Percentiles rank a stretch among this genome's conserved stretches.
These are phyloP conservation scores for Globisporangium spiculum DNA, from an alignment of 352 stramenopile genomes.

Conservation along the genomic window DNA sequence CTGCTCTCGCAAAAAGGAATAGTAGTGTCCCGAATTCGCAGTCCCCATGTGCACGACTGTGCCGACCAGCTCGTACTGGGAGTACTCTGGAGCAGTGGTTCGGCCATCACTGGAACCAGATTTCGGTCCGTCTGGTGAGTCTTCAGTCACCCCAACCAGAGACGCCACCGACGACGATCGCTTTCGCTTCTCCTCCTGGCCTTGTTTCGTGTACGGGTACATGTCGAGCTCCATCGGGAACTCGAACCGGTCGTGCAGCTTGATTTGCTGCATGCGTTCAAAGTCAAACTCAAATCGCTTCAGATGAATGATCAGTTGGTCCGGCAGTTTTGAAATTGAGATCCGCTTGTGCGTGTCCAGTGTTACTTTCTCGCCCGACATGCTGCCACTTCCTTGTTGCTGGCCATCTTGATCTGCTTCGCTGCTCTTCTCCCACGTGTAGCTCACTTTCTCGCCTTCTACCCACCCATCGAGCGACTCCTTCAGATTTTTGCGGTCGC, in stretches of 20 bases:
- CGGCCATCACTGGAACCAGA: conserved; percentile 27
- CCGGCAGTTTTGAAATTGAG: conserved; percentile 85
- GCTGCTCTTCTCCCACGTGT: conserved; percentile 79
- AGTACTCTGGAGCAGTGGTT: conserved; percentile 66
- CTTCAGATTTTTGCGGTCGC: conserved; percentile 82
- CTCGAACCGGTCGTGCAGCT: conserved; percentile 93
- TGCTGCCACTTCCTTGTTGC: conserved; percentile 16
- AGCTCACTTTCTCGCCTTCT: conserved; percentile 88
- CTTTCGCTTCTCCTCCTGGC: conserved; percentile 61
- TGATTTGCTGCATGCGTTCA: conserved; percentile 92
- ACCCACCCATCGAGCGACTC: conserved; percentile 87
- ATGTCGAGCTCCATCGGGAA: conserved; percentile 90
- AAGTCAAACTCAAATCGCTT: conserved; percentile 97
- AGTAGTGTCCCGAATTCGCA: conserved; percentile 88
- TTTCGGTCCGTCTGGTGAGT: conserved; percentile 12
- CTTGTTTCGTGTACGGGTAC: conserved; percentile 88
- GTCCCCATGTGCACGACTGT: conserved; percentile 89
- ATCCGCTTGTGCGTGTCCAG: conserved; percentile 89
- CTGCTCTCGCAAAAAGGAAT: conserved; percentile 83
- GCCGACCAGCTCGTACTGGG: conserved; percentile 81
- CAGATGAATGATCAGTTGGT: conserved; percentile 91
- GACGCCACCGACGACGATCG: conserved; percentile 25
- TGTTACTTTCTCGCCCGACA: conserved; percentile 65
- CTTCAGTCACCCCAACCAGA: not conserved
- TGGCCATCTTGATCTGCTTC: conserved; percentile 26